Conservation (phyloP, 2,329 filamentous ascomycete species). For the Parastagonospora avenae region DNA sequence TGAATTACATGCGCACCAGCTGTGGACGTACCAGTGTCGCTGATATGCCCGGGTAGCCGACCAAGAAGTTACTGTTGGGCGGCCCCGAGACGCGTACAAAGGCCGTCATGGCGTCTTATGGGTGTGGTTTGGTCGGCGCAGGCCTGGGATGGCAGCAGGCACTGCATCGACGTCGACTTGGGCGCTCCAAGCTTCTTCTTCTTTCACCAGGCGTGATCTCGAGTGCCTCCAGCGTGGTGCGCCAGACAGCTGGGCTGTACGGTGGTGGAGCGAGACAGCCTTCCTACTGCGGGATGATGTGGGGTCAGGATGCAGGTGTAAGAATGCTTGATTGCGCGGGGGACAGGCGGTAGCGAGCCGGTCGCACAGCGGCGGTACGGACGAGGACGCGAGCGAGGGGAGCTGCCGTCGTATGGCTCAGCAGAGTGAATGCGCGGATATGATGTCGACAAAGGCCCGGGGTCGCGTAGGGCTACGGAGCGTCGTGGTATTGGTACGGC, state of each 20-base stretch:
- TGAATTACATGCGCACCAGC: constrained; percentile 2
- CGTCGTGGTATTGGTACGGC: not conserved
- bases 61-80: constrained; percentile 94
- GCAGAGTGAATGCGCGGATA: constrained; percentile 13
- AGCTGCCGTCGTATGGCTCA: constrained; percentile 12
- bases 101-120: constrained; percentile 59
- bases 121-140: constrained; percentile 38
- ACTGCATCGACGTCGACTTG: constrained; percentile 41
- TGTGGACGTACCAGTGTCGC: constrained; percentile 81
- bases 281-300: constrained; percentile 25
- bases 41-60: constrained; percentile 97
- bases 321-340: constrained; percentile 30
- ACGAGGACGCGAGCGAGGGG: constrained; percentile 9
- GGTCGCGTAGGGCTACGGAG: constrained; percentile 14
- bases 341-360: constrained; percentile 24
- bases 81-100: constrained; percentile 96
- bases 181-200: constrained; percentile 15
- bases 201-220: constrained; percentile 10
- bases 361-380: constrained; percentile 12
- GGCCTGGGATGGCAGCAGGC: constrained; percentile 38
- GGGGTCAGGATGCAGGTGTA: constrained; percentile 22
- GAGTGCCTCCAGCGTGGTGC: constrained; percentile 13
- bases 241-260: constrained; percentile 13
- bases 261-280: constrained; percentile 17
- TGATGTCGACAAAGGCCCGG: constrained; percentile 11